Base-by-base conservation (phyloP, 2,329 filamentous ascomycete species). In the Tolypocladium tropicale region DNA sequence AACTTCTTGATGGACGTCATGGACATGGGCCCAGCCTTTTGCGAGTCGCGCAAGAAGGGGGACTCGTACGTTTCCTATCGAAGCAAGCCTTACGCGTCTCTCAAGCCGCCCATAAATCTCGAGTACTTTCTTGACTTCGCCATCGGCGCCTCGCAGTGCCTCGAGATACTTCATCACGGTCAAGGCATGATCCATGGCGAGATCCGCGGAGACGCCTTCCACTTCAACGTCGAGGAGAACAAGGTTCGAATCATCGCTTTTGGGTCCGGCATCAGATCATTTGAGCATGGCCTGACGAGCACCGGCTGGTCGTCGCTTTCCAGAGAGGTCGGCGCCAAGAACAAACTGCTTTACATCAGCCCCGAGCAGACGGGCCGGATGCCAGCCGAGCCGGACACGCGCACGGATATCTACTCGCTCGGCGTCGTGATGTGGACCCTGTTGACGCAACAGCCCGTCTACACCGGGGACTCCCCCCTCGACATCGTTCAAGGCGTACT, bases 291-390 rank as follows among this genome's bases (percentile, higher is more conserved):
- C 5, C 77, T 97, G 53, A 85, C 82, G 9, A 93, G 89, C 64
- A 86, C 88, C 23, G 91, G 91, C 36, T 97, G 93, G 93, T 89
- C 87, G 12, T 81, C 82, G 0, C 74, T 96, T 11, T 93, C 89
- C 14, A 86, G 88, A 58, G 89, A 96, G 68, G 73, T 91, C 9
- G 92, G 92, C 2, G 89, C 91, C 43, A 91, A 90, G 72, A 86
- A 92, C 67, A 96, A 95, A 71, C 77, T 97, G 23, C 84, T 92
- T 53, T 96, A 90, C 67, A 95, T 96, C 67, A 93, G 91, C 51
- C 92, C 93, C 0, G 93, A 97, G 68, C 93, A 96, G 74, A 96
- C 93, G 2, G 93, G 93, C 16, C 85, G 93, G 23, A 88, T 96
- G 81, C 89, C 91, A 3, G 90, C 89, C 4, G 92, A 96, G 69